Conservation (phyloP, 1,284 basidiomycete species). For the Exsudoporus floridanus region DNA sequence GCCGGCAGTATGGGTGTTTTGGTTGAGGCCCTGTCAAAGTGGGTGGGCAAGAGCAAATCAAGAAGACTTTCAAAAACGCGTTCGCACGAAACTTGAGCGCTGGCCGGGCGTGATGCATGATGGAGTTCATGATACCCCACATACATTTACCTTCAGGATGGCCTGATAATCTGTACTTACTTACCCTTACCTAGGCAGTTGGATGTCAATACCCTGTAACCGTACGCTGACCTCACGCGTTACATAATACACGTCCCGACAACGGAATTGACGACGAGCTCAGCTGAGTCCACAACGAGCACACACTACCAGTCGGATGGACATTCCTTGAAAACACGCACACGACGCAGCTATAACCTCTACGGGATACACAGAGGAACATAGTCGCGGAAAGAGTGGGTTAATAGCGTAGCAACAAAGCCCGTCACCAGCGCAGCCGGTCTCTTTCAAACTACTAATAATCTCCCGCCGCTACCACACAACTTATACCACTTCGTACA, state of each 20-base stretch:
- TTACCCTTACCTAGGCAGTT: neutral
- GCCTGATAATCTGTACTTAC: neutral
- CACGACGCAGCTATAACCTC: neutral
- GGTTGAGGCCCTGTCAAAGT: slow-evolving; percentile 17
- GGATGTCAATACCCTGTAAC: neutral
- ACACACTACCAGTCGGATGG: slow-evolving; percentile 26
- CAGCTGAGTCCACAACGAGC: neutral
- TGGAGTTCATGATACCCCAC: neutral
- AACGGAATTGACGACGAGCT: slow-evolving; percentile 1
- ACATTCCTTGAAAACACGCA: slow-evolving; percentile 29
- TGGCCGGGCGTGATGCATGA: neutral
- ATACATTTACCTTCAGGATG: neutral
- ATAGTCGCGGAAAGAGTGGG: slow-evolving; percentile 6
- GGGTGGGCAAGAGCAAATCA: slow-evolving; percentile 15
- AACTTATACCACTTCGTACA: slow-evolving; percentile 9
- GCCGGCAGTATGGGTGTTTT: slow-evolving; percentile 6
- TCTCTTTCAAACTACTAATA: slow-evolving; percentile 11
- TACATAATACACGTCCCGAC: slow-evolving; percentile 20
- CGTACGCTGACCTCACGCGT: neutral
- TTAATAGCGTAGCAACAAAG: slow-evolving; percentile 6
- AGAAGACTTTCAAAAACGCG: neutral
- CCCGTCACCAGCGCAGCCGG: slow-evolving; percentile 1
- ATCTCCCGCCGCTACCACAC: slow-evolving; percentile 8
- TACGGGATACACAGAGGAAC: slow-evolving; percentile 1
- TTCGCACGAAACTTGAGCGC: slow-evolving; percentile 1